phyloP scores from a whole-genome alignment of 2,329 filamentous ascomycete species.

The Fusarium sp. region DNA sequence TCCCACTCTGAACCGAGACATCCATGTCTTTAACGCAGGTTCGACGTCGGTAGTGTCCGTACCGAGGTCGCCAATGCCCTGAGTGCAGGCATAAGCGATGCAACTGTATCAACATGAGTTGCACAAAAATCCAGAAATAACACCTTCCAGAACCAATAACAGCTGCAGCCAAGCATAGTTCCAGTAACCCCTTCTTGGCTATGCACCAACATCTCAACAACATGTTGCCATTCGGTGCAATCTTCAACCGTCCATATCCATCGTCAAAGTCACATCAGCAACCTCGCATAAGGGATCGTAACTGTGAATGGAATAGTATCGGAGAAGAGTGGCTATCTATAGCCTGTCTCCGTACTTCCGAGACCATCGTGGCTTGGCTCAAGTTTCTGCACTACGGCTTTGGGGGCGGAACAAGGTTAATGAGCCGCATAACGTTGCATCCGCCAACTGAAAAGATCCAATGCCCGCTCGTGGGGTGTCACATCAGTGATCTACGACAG shows the following conservation, averaged over 20 bases:
- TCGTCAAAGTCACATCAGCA: background rate
- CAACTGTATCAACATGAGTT: background rate
- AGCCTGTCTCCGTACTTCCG: conserved; percentile 1
- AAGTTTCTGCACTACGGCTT: background rate
- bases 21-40: background rate
- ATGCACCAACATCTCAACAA: background rate
- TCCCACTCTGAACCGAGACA: background rate
- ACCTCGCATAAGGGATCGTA: background rate
- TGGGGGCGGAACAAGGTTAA: background rate
- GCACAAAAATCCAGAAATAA: conserved; percentile 3
- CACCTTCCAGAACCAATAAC: conserved; percentile 7
- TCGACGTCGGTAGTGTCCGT: conserved; percentile 2
- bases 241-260: conserved; percentile 1
- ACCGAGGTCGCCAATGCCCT: background rate
- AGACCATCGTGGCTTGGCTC: background rate
- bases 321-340: conserved; percentile 10
- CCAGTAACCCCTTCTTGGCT: background rate
- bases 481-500: conserved; percentile 11
- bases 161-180: background rate
- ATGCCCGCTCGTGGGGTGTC: conserved; percentile 4
- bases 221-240: conserved; percentile 4
- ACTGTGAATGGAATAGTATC: conserved; percentile 8
- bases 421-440: conserved; percentile 19
- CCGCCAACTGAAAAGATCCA: background rate
- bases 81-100: background rate